phyloP scores from a whole-genome alignment of 306 rosid genomes.

The Dryas drummondii region DNA sequence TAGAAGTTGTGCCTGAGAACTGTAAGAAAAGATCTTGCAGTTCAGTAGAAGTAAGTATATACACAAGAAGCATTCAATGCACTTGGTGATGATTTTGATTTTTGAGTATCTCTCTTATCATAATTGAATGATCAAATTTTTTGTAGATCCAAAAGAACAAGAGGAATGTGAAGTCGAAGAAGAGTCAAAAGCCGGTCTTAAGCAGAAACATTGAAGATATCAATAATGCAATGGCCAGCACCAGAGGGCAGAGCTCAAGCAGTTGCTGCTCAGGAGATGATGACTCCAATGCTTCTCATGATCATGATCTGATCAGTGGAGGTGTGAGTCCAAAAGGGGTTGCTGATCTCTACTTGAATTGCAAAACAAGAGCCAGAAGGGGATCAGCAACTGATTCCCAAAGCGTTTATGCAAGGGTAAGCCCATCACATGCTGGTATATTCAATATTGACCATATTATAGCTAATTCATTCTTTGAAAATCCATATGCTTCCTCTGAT shows the following conservation, averaged over 20 bases:
- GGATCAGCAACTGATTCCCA: conserved; percentile 81
- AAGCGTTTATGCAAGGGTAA: conserved; percentile 80
- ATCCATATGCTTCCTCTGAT: too few relatives aligned
- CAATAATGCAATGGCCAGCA: conserved; percentile 12
- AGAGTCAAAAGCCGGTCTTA: conserved; percentile 38
- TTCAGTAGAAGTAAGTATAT: conserved; percentile 26
- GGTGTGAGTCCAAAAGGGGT: conserved; percentile 39
- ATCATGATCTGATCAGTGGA: conserved; percentile 41
- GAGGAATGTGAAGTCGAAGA: conserved; percentile 48
- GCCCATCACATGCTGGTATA: background rate
- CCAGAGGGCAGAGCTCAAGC: conserved; percentile 47
- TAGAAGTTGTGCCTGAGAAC: conserved; percentile 18
- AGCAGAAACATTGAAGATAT: conserved; percentile 42
- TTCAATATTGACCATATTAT: background rate
- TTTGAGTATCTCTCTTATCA: background rate
- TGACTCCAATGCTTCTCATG: conserved; percentile 46
- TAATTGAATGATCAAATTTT: conserved; percentile 2
- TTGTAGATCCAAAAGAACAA: conserved; percentile 43
- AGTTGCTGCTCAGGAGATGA: conserved; percentile 61
- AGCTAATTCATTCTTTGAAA: background rate
- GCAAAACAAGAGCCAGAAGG: conserved; percentile 47
- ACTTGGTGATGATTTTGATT: background rate
- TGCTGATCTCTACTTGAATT: conserved; percentile 32
- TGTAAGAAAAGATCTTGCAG: conserved; percentile 56
- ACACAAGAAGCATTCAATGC: background rate